Evolutionary conservation across 129 eudicot genomes (phyloP).

Genomic region (Ambrosia trifida): DNA sequence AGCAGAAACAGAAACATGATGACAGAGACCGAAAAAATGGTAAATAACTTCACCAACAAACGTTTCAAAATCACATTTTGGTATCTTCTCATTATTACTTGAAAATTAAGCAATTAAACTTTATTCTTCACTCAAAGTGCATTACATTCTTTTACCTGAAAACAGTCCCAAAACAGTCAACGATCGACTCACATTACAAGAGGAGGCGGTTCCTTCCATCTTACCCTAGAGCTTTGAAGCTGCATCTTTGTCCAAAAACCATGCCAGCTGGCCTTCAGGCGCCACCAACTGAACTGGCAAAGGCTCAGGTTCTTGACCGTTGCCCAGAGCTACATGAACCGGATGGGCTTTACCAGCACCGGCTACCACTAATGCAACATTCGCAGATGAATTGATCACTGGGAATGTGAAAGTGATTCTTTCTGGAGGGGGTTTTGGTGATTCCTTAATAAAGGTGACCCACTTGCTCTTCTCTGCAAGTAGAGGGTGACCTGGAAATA

Average conservation of each 20-base stretch:
- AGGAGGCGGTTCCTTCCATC: not conserved
- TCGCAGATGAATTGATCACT: slow-evolving; percentile 70
- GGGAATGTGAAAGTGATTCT: slow-evolving; percentile 81
- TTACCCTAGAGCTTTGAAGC: slow-evolving; percentile 56
- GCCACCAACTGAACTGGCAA: slow-evolving; percentile 74
- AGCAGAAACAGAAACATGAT: too few relatives aligned
- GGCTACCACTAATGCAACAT: slow-evolving; percentile 62
- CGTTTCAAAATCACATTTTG: not conserved
- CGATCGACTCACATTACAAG: slow-evolving; percentile 1
- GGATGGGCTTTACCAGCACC: slow-evolving; percentile 69
- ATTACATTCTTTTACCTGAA: slow-evolving; percentile 21
- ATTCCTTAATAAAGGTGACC: slow-evolving; percentile 76
- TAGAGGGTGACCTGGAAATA: slow-evolving; percentile 72
- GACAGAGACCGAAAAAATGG: too few relatives aligned
- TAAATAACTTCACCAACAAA: slow-evolving; percentile 2
- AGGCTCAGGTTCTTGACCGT: slow-evolving; percentile 38
- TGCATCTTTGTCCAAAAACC: slow-evolving; percentile 86
- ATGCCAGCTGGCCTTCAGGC: slow-evolving; percentile 64
- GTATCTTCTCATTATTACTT: slow-evolving; percentile 26
- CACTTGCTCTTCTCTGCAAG: slow-evolving; percentile 54
- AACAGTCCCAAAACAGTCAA: not conserved
- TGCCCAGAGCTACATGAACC: slow-evolving; percentile 57
- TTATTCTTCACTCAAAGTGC: slow-evolving; percentile 10
- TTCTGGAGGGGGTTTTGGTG: slow-evolving; percentile 86
- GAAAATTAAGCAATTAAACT: slow-evolving; percentile 3